Percentiles rank a stretch among this genome's conserved stretches.
Evolutionary conservation across 2,329 filamentous ascomycete genomes (phyloP).

Genomic region (Exserohilum turcica): DNA sequence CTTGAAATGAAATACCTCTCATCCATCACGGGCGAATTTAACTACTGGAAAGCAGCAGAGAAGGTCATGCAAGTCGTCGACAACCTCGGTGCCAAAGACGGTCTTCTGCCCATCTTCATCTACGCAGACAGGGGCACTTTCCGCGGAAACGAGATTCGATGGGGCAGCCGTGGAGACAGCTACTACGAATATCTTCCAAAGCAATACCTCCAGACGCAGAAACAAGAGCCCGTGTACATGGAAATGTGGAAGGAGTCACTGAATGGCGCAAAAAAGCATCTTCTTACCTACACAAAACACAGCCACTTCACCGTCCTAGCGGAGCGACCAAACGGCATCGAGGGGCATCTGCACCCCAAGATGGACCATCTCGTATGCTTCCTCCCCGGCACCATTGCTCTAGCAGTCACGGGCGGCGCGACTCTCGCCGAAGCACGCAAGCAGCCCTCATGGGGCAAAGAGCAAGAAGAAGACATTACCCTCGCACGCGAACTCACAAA

Average conservation of each 20-base stretch:
- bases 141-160: conserved; percentile 80
- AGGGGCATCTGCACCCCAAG: conserved; percentile 73
- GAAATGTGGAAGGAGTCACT: conserved; percentile 93
- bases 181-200: conserved; percentile 99
- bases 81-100: conserved; percentile 76
- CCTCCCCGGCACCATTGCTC: conserved; percentile 92
- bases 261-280: conserved; percentile 83
- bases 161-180: conserved; percentile 93
- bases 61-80: conserved; percentile 92
- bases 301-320: conserved; percentile 86
- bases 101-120: conserved; percentile 90
- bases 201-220: conserved; percentile 92
- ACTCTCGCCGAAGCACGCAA: conserved; percentile 76
- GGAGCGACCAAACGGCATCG: conserved; percentile 78
- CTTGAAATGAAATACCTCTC: conserved; percentile 97
- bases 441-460: conserved; percentile 70
- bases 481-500: conserved; percentile 91
- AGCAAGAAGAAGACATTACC: conserved; percentile 84
- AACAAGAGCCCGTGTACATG: conserved; percentile 81
- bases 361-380: conserved; percentile 99
- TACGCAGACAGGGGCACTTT: conserved; percentile 80
- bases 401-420: conserved; percentile 80
- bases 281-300: conserved; percentile 84
- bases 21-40: conserved; percentile 87
- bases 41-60: conserved; percentile 92